Base-by-base conservation (phyloP, 2,329 filamentous ascomycete genomes). In the Rutstroemia sp. region DNA sequence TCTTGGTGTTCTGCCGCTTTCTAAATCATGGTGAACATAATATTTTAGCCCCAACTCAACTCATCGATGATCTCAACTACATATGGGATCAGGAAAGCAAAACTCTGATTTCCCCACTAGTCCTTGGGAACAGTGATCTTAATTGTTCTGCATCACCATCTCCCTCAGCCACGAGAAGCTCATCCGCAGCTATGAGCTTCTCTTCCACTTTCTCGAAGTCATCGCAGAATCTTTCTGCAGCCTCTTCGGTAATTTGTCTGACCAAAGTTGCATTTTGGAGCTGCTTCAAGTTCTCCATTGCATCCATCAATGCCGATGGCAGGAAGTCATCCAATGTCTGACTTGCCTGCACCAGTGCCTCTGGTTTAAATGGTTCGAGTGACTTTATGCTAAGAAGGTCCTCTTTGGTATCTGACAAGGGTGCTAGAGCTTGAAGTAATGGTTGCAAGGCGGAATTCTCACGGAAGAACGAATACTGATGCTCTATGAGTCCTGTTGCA, bases 271-370 rank as follows among this genome's bases (percentile, higher is more conserved):
- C 81, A 65, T 89, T 88, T 60, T 87, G 84, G 1, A 99, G 73
- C 44, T 82, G 77, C 61, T 86, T 86, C 25, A 97, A 72, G 59
- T 90, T 89, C 51, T 94, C 88, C 64, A 89, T 84, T 2, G 92
- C 92, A 69, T 99, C 94, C 77, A 96, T 92, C 30, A 96, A 78
- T 2, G 92, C 94, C 1, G 90, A 95, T 0, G 94, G 92, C 23
- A 99, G 76, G 73, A 97, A 99, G 59, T 90, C 85, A 67, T 99
- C 94, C 6, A 99, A 77, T 42, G 79, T 80, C 65, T 92, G 88
- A 65, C 89, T 89, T 2, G 86, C 84, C 50, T 77, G 73, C 1
- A 79, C 73, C n/a, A 97, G 75, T 0, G 78, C 71, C 5, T 78
- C 73, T 0, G 81, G 78, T 58, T 85, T 79, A 66, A 90, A 81